Conservation (phyloP, 2,329 filamentous ascomycete species). For the Fusarium sp. region DNA sequence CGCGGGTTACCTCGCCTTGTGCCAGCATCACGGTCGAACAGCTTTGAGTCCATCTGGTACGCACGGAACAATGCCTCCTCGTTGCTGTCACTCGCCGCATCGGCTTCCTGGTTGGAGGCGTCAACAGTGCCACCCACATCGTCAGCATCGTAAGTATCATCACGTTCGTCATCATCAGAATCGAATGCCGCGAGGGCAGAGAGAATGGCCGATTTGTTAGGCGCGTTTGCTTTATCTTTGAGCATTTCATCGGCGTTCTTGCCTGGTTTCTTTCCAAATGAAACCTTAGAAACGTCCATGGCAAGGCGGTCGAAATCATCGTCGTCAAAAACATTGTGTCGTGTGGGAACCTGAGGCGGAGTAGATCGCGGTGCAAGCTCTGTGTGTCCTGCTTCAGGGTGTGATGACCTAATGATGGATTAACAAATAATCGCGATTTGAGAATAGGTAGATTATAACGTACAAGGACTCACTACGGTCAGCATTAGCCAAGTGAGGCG, state of each 20-base stretch:
- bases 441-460: constrained; percentile 36
- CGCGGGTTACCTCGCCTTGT: constrained; percentile 74
- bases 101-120: constrained; percentile 65
- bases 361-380: constrained; percentile 69
- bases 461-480: constrained; percentile 74
- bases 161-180: constrained; percentile 93
- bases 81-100: constrained; percentile 60
- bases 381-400: constrained; percentile 36
- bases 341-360: constrained; percentile 63
- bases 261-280: constrained; percentile 77
- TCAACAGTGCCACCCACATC: constrained; percentile 94
- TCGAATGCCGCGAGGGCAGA: constrained; percentile 91
- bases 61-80: constrained; percentile 80
- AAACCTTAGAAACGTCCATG: constrained; percentile 73
- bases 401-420: constrained; percentile 43
- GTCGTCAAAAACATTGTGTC: constrained; percentile 81
- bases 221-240: constrained; percentile 69
- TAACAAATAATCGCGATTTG: constrained; percentile 7
- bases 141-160: constrained; percentile 93
- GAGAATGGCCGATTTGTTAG: constrained; percentile 86
- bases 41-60: constrained; percentile 70
- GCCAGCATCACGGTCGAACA: constrained; percentile 77
- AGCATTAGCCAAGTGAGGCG: constrained; percentile 69
- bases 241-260: constrained; percentile 79
- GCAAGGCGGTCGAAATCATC: constrained; percentile 81